phyloP scores from a whole-genome alignment of 805 yeast genomes.

The Metschnikowia lachancei region DNA sequence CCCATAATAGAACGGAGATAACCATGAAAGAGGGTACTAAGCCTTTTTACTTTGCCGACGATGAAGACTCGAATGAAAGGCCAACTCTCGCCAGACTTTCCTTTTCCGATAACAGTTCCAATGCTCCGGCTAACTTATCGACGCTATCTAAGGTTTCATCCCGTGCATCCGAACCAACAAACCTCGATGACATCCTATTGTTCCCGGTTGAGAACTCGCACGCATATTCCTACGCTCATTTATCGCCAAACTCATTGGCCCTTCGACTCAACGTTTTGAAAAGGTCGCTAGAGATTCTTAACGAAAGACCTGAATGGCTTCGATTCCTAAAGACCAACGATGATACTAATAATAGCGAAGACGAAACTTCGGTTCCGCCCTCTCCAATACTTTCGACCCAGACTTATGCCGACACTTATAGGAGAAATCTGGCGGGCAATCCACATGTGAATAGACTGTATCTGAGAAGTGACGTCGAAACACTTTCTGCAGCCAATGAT shows the following conservation, averaged over 20 bases:
- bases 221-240: constrained; percentile 79
- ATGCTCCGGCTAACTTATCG: background rate
- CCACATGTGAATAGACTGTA: constrained; percentile 5
- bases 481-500: constrained; percentile 1
- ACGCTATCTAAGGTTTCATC: constrained; percentile 5
- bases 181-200: constrained; percentile 44
- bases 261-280: constrained; percentile 71
- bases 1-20: background rate
- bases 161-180: constrained; percentile 12
- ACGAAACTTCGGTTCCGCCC: constrained; percentile 10
- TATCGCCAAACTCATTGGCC: constrained; percentile 78
- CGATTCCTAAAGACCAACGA: constrained; percentile 17
- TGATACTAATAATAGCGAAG: constrained; percentile 9
- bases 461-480: constrained; percentile 19
- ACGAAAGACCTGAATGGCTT: constrained; percentile 57
- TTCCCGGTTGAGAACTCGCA: constrained; percentile 80
- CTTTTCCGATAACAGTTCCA: background rate
- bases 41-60: constrained; percentile 18
- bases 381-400: constrained; percentile 3
- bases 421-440: background rate
- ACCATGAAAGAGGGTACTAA: background rate
- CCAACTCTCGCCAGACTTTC: background rate
- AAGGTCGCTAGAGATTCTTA: constrained; percentile 69
- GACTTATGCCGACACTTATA: constrained; percentile 9
- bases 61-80: constrained; percentile 11